Percentiles rank a stretch among this genome's conserved stretches.
Evolutionary conservation across 1,139 yeast species (phyloP).

Genomic region (Saccharomycopsis hybrid): DNA sequence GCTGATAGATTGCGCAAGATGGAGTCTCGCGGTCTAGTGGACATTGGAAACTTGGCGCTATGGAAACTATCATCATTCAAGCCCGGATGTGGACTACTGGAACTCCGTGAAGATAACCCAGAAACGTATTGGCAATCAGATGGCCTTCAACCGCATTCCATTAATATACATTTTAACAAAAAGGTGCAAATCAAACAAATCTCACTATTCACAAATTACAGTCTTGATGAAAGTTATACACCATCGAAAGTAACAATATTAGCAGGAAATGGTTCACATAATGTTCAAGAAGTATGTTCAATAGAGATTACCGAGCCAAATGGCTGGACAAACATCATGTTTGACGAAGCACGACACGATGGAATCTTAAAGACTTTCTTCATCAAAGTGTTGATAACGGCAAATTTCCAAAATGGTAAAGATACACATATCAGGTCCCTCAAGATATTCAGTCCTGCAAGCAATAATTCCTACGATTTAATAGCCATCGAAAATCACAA

Average conservation of each 20-base stretch:
- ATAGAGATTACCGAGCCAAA: slow-evolving; percentile 63
- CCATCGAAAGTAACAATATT: slow-evolving; percentile 66
- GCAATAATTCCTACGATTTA: background rate
- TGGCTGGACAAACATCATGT: slow-evolving; percentile 80
- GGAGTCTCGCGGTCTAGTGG: slow-evolving; percentile 54
- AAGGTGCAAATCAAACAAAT: slow-evolving; percentile 65
- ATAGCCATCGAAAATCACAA: background rate
- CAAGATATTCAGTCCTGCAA: slow-evolving; percentile 41
- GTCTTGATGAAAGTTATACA: slow-evolving; percentile 84
- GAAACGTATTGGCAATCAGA: slow-evolving; percentile 91
- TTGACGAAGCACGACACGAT: slow-evolving; percentile 52
- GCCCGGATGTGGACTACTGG: slow-evolving; percentile 63
- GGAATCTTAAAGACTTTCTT: slow-evolving; percentile 68
- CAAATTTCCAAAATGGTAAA: slow-evolving; percentile 94
- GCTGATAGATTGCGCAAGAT: slow-evolving; percentile 47
- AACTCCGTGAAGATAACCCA: slow-evolving; percentile 70
- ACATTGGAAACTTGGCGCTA: slow-evolving; percentile 73
- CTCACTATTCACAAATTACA: slow-evolving; percentile 61
- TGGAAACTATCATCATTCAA: slow-evolving; percentile 83
- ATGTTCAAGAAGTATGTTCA: slow-evolving; percentile 66
- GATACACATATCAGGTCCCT: slow-evolving; percentile 87
- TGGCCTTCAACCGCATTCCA: slow-evolving; percentile 84
- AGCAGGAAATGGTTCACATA: slow-evolving; percentile 87
- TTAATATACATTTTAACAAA: slow-evolving; percentile 78
- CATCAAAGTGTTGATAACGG: slow-evolving; percentile 59